phyloP scores from a whole-genome alignment of 495 filamentous ascomycete species.

The Podospora didyma region DNA sequence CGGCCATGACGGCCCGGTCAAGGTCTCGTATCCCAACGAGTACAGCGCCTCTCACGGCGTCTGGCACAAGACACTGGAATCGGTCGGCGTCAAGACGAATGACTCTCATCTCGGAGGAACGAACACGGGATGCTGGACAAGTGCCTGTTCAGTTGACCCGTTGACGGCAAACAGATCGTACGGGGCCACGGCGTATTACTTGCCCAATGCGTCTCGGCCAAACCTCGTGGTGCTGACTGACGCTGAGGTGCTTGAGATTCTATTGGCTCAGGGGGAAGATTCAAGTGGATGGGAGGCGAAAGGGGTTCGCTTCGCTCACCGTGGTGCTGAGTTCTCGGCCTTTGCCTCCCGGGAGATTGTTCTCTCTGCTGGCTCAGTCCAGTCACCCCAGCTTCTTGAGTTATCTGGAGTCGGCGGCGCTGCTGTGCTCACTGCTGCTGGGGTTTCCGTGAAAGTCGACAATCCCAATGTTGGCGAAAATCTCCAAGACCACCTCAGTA shows the following conservation, averaged over 20 bases:
- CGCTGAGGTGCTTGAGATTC: conserved; percentile 33
- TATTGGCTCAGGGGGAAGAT: conserved; percentile 22
- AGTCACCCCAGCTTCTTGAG: conserved; percentile 54
- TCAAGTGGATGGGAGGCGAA: conserved; percentile 31
- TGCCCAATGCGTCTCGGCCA: conserved; percentile 27
- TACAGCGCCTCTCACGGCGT: background rate
- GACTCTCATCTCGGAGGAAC: conserved; percentile 35
- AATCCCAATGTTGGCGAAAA: conserved; percentile 52
- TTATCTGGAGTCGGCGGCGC: conserved; percentile 52
- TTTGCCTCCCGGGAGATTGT: conserved; percentile 46
- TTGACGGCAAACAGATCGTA: conserved; percentile 40
- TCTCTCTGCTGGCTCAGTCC: conserved; percentile 47
- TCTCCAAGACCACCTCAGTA: conserved; percentile 53
- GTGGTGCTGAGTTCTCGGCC: conserved; percentile 25
- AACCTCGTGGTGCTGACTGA: conserved; percentile 42
- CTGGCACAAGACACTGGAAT: background rate
- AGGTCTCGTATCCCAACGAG: background rate
- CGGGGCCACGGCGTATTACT: conserved; percentile 40
- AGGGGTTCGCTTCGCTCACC: conserved; percentile 39
- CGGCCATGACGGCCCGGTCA: background rate
- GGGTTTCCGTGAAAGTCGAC: conserved; percentile 40
- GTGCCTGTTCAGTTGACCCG: conserved; percentile 35
- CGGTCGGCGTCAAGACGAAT: conserved; percentile 16
- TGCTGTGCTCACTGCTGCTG: conserved; percentile 34
- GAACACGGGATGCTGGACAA: conserved; percentile 46